Base-by-base conservation (phyloP, 208 protist species). In the Trypanosoma boissoni region DNA sequence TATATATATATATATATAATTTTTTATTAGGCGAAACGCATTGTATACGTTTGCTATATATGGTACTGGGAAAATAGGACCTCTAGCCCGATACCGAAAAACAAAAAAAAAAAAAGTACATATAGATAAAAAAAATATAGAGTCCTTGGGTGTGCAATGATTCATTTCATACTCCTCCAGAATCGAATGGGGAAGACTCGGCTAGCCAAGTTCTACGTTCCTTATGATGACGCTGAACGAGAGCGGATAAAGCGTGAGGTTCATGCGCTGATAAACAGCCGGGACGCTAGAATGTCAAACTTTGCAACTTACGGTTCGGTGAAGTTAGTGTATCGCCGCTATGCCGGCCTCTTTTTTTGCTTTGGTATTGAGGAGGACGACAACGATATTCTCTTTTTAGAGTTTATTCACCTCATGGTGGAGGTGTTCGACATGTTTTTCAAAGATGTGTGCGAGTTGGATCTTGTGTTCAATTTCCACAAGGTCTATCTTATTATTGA, bases 391-490 rank as follows among this genome's bases (percentile, higher is more conserved):
- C 82, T 94, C 0, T 98, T 91, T 66, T 70, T 99, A 2, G 98
- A 99, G 74, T 76, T 94, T 45, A 99, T 99, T 67, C 98, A 99
- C 68, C 68, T 99, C 0, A 97, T 99, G 62, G 98, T 98, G 23
- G 87, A 97, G 72, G 88, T 98, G 32, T 88, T 99, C 14, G 98
- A 99, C 71, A 94, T 98, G 70, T 99, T 98, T 71, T 99, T 99
- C 72, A 97, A 95, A 50, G 98, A 99, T 67, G 99, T 99, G 18
- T 99, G 98, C 66, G 99, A 99, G 74, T 82, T 99, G 2, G 99
- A 99, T 74, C 83, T 99, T 20, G 96, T 99, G 21, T 99, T 99
- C 81, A 98, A 99, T 64, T 99, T 99, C 72, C 94, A 99, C 81
- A 94, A 98, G 84, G 97, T 99, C 1, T 99, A 98, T 72, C 91